Conservation (phyloP, 2,329 filamentous ascomycete genomes). For the Neodidymelliopsis sp. region DNA sequence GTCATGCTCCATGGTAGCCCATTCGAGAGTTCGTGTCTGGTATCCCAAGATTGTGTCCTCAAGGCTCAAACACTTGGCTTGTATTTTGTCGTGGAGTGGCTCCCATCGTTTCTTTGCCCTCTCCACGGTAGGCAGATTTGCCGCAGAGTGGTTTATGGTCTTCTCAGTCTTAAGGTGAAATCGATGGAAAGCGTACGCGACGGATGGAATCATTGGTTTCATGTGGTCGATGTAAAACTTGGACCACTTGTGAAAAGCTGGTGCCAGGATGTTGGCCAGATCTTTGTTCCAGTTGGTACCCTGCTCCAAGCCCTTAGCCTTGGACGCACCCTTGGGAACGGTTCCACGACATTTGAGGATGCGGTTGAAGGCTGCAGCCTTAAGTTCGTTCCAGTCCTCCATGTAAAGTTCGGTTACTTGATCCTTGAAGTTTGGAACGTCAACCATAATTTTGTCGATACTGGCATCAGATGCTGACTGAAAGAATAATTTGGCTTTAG, state of each 20-base stretch:
- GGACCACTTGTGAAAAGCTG: constrained; percentile 23
- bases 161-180: too few relatives aligned
- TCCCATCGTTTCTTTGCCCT: constrained; percentile 26
- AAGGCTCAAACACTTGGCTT: constrained; percentile 13
- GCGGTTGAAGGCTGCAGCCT: constrained; percentile 20
- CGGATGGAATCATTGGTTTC: too few relatives aligned
- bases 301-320: constrained; percentile 27
- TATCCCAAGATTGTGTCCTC: constrained; percentile 12
- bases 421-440: constrained; percentile 8
- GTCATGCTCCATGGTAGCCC: constrained; percentile 21
- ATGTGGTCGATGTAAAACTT: constrained; percentile 3
- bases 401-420: constrained; percentile 1
- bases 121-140: constrained; percentile 27
- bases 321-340: constrained; percentile 20
- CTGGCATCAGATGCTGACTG: background rate
- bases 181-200: too few relatives aligned
- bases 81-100: background rate
- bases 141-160: constrained; percentile 14
- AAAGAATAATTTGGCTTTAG: background rate
- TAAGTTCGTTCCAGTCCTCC: constrained; percentile 16
- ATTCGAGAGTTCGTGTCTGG: background rate
- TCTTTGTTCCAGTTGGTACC: constrained; percentile 30
- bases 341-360: constrained; percentile 23
- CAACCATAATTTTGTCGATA: constrained; percentile 2
- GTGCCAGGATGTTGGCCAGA: constrained; percentile 18